These are phyloP conservation scores for Acanthamoeba pearcei DNA, from an alignment of 208 protist genomes.

Conservation along the genomic window DNA sequence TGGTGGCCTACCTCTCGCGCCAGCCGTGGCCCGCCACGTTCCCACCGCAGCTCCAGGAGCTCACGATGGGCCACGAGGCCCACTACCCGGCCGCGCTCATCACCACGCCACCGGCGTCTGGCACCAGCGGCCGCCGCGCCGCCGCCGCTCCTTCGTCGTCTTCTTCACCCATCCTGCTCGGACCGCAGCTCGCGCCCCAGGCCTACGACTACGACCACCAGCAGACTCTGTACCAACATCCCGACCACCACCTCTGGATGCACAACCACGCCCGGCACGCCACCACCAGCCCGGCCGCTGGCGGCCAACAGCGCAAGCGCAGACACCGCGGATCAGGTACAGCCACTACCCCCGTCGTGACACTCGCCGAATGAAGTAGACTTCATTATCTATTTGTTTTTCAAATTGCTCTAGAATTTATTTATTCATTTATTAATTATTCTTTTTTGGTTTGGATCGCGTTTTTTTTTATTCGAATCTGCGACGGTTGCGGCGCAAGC, in stretches of 20 bases:
- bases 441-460: no score
- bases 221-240: not conserved
- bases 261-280: no score
- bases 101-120: not conserved
- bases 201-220: not conserved
- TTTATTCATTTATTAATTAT: no score
- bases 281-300: no score
- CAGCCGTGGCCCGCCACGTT: constrained; percentile 10
- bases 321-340: no score
- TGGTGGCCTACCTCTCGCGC: constrained; percentile 42
- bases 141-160: not conserved
- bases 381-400: no score
- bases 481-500: not conserved
- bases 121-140: not conserved
- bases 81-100: not conserved
- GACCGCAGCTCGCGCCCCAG: not conserved
- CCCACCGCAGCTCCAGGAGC: not conserved
- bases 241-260: not conserved
- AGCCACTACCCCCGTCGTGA: no score
- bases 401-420: no score
- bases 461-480: not conserved
- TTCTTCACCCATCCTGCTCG: not conserved
- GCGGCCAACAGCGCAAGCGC: no score
- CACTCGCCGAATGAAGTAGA: no score
- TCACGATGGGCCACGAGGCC: not conserved